These are phyloP conservation scores for Globisporangium canariense DNA, from an alignment of 352 stramenopile species.

Conservation along the genomic window DNA sequence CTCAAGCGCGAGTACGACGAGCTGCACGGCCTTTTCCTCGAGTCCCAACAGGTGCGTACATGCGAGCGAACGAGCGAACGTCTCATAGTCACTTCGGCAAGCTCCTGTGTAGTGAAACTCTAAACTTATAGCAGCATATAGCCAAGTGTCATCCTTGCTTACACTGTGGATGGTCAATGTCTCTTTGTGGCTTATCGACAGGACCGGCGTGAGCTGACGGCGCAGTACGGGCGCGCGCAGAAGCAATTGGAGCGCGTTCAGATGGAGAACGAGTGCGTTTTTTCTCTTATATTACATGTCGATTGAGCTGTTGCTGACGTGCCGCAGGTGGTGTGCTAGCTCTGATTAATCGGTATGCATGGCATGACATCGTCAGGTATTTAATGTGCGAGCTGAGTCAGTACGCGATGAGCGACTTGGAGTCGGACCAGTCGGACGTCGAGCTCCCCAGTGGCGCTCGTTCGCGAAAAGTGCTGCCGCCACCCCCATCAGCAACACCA, in stretches of 20 bases:
- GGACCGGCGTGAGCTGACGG: slow-evolving; percentile 23
- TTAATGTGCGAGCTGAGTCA: slow-evolving; percentile 35
- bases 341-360: neutral
- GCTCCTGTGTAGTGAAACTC: neutral
- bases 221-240: slow-evolving; percentile 17
- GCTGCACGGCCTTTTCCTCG: slow-evolving; percentile 18
- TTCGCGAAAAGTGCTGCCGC: neutral
- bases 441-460: slow-evolving; percentile 19
- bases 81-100: neutral
- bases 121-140: too few relatives aligned
- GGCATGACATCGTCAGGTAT: slow-evolving; percentile 19
- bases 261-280: slow-evolving; percentile 34
- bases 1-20: slow-evolving; percentile 21
- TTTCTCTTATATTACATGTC: neutral
- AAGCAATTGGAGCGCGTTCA: slow-evolving; percentile 22
- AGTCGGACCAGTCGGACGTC: slow-evolving; percentile 43
- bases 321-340: too few relatives aligned
- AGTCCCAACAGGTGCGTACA: slow-evolving; percentile 22
- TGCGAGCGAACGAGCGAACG: neutral
- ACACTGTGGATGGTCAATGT: too few relatives aligned
- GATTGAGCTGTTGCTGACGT: neutral
- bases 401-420: slow-evolving; percentile 41
- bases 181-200: slow-evolving; percentile 1
- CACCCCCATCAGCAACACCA: neutral
- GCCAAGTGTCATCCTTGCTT: too few relatives aligned